Evolutionary conservation across 768 basidiomycete genomes (phyloP).

Genomic region (Phanerochaete sordida): DNA sequence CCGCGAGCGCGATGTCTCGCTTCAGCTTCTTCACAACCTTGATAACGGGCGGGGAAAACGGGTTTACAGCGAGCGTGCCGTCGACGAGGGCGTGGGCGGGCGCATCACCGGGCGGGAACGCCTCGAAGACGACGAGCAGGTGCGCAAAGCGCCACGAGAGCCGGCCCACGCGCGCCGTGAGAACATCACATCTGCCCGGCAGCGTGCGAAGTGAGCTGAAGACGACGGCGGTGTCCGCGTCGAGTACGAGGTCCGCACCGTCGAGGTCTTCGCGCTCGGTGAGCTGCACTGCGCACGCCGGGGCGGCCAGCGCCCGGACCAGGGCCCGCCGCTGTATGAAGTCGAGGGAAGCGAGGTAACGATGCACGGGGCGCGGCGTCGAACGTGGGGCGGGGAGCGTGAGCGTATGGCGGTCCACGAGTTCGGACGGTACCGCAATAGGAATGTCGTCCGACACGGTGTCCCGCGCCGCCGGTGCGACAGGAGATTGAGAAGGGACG

Average conservation of each 20-base stretch:
- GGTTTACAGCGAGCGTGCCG: slow-evolving; percentile 24
- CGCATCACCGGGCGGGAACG: slow-evolving; percentile 11
- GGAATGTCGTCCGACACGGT: not conserved
- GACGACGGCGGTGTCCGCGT: slow-evolving; percentile 56
- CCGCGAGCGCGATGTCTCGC: slow-evolving; percentile 58
- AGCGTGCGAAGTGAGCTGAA: slow-evolving; percentile 44
- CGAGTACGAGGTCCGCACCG: slow-evolving; percentile 65
- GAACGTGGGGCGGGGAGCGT: slow-evolving; percentile 24
- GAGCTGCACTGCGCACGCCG: slow-evolving; percentile 47
- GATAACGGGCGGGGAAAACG: slow-evolving; percentile 63
- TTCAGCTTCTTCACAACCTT: slow-evolving; percentile 69
- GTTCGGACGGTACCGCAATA: slow-evolving; percentile 14
- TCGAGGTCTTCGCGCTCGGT: slow-evolving; percentile 61
- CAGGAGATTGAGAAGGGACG: not conserved
- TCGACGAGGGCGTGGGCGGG: not conserved
- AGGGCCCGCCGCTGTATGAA: slow-evolving; percentile 67
- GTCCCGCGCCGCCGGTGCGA: not conserved
- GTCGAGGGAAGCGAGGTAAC: slow-evolving; percentile 67
- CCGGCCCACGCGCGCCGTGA: slow-evolving; percentile 40
- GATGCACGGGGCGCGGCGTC: slow-evolving; percentile 42
- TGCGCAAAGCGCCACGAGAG: slow-evolving; percentile 62
- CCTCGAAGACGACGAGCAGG: slow-evolving; percentile 56
- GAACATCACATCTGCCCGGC: slow-evolving; percentile 43
- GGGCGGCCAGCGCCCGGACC: slow-evolving; percentile 45
- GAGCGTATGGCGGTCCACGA: slow-evolving; percentile 17